Base-by-base conservation (phyloP, 2,329 filamentous ascomycete species). In the Exophiala calicioides region DNA sequence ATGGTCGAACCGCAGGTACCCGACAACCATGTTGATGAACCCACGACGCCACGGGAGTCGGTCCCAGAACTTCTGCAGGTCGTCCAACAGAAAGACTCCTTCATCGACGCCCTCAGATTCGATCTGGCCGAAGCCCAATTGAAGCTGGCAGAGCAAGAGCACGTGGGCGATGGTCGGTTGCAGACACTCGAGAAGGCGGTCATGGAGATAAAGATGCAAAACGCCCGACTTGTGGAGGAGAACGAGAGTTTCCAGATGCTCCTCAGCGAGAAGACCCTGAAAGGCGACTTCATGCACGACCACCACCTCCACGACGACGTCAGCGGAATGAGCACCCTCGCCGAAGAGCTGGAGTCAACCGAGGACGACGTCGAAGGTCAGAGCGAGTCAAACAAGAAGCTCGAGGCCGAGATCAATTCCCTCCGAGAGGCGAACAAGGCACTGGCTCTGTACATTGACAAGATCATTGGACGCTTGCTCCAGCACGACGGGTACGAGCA, bases 221-320 rank as follows among this genome's bases (percentile, higher is more conserved):
- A 97, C 64, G 93, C 93, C 47, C 82, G 90, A 34, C 75, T 98
- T 54, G 93, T 96, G 87, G 93, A 98, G 70, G 93, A 98, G 68
- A 97, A 97, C 62, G 93, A 98, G 70, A 95, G 90, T 70, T 98
- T 95, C 69, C 91, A 97, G 69, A 79, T 97, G 27, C 81, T 98
- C 13, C 81, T 98, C 18, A 89, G 90, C 63, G 90, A 97, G 68
- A 91, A 90, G 76, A 97, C 93, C 1, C 79, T 98, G 48, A 95
- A 94, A 64, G 93, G 93, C 21, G 91, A 97, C 64, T 89, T 95
- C 66, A 82, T 88, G 72, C 85, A 76, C 45, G 68, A 73, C 42
- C 62, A 65, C 32, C 67, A 72, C 15, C 65, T 69, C 8, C 64
- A 82, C 61, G 78, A 76, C 27, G 78, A 69, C 52, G 49, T 65